Conservation (phyloP, 805 yeast genomes). For the Jamesozyma spencerorum region DNA sequence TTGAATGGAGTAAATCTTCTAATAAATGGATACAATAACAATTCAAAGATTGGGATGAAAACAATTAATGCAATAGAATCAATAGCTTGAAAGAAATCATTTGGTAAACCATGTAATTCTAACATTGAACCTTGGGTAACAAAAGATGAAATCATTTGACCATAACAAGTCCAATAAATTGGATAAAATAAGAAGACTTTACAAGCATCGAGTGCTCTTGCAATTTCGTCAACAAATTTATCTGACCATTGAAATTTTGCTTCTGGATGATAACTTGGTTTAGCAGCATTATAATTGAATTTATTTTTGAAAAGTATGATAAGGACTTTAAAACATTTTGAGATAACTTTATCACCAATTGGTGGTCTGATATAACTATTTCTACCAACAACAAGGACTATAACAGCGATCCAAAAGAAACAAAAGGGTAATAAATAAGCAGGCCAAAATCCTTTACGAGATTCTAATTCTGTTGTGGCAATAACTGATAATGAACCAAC, state of each 20-base stretch:
- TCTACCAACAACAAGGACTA: slow-evolving; percentile 44
- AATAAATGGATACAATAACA: slow-evolving; percentile 45
- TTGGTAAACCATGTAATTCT: slow-evolving; percentile 71
- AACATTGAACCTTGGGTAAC: slow-evolving; percentile 66
- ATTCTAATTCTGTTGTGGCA: slow-evolving; percentile 68
- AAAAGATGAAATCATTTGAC: slow-evolving; percentile 65
- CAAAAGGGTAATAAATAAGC: slow-evolving; percentile 66
- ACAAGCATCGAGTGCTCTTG: slow-evolving; percentile 58
- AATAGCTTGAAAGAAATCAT: slow-evolving; percentile 67
- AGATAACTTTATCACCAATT: slow-evolving; percentile 52
- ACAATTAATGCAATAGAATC: slow-evolving; percentile 68
- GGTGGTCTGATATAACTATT: slow-evolving; percentile 49
- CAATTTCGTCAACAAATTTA: slow-evolving; percentile 64
- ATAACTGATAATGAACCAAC: slow-evolving; percentile 66
- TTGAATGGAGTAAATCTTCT: slow-evolving; percentile 45
- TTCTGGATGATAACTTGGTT: slow-evolving; percentile 46
- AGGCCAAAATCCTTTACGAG: slow-evolving; percentile 59
- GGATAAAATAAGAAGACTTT: slow-evolving; percentile 65
- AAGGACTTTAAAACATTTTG: slow-evolving; percentile 40
- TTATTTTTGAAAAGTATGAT: slow-evolving; percentile 39
- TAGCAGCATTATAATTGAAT: slow-evolving; percentile 45
- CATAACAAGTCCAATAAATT: slow-evolving; percentile 64
- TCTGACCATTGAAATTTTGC: slow-evolving; percentile 51
- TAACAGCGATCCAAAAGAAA: slow-evolving; percentile 53
- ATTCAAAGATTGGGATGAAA: slow-evolving; percentile 67